Evolutionary conservation across 2,329 filamentous ascomycete species (phyloP).

Genomic region (Penicillium polonicum): DNA sequence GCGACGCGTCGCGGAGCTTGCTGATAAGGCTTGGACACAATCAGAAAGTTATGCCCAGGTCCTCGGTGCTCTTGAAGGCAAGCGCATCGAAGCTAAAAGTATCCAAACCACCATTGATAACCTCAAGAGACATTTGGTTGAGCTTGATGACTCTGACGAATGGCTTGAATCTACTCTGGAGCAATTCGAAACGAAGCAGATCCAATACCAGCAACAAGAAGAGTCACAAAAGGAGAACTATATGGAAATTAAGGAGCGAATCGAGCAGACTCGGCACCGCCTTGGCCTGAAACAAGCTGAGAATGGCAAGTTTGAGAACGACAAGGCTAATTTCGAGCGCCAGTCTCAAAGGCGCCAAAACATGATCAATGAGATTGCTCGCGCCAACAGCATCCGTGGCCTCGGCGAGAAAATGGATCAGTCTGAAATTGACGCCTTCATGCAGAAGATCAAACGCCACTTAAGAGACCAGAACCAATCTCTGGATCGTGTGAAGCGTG

Average conservation of each 20-base stretch:
- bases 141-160: conserved; percentile 75
- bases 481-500: conserved; percentile 70
- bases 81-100: conserved; percentile 70
- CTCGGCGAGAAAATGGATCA: conserved; percentile 79
- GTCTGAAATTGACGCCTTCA: conserved; percentile 70
- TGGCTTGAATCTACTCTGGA: conserved; percentile 69
- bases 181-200: conserved; percentile 74
- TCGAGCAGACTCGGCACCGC: conserved; percentile 48
- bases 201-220: conserved; percentile 63
- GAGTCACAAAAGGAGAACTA: conserved; percentile 65
- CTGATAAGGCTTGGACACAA: conserved; percentile 67
- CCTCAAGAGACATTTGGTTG: conserved; percentile 69
- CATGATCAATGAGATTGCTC: conserved; percentile 75
- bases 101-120: conserved; percentile 69
- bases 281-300: conserved; percentile 45
- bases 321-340: conserved; percentile 82
- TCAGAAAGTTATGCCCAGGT: conserved; percentile 73
- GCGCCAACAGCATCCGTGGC: conserved; percentile 74
- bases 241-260: conserved; percentile 56
- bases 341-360: conserved; percentile 69
- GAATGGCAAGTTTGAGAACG: conserved; percentile 73
- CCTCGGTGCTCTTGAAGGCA: conserved; percentile 71
- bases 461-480: conserved; percentile 75
- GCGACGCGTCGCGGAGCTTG: conserved; percentile 47
- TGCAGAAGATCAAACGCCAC: conserved; percentile 72